Base-by-base conservation (phyloP, 2,329 filamentous ascomycete species). In the Didymella arachidicola region DNA sequence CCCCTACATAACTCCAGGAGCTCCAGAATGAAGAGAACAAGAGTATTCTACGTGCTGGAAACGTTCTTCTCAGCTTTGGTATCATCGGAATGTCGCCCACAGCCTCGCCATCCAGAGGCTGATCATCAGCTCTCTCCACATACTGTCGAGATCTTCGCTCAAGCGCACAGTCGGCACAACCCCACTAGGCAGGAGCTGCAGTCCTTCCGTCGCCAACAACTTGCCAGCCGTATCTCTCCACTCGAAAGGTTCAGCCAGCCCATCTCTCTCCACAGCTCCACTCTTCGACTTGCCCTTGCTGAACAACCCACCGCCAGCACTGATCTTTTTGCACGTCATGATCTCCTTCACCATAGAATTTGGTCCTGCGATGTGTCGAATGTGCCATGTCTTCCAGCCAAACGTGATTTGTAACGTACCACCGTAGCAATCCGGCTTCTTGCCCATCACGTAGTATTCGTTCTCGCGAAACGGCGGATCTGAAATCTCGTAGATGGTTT, bases 91-190 rank as follows among this genome's bases (percentile, higher is more conserved):
- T 6, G 56, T 59, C 41, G 56, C 56, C 56, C 56, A 59, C 27
- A 59, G 27, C 48, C 63, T 60, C 10, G 64, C 53, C 10, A 44
- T 50, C 66, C 66, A 69, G 3, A 66, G 32, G 14, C 27, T 60
- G 22, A 69, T 19, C 53, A 69, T 32, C 50, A 63, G 14, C 57
- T 69, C 66, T 26, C 66, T 60, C 66, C 64, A 69, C 59, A 47
- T 62, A 49, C 60, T 59, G 49, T 67, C 65, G 43, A 69, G 32
- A 6, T 58, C 58, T 32, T 49, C 26, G 12, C 38, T 53, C 52
- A 69, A 42, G 43, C 64, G 64, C 46, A 67, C 22, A 25, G 49
- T 57, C 12, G 66, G 62, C 25, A 68, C 57, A 3, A 67, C 48
- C 4, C 55, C 59, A 7, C 52, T 62, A 16, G 42, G 36, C 4